A percentile compares a stretch with the other conserved stretches of the same genome.
Evolutionary conservation across 176 grass and related monocot genomes (phyloP).

Genomic region (Dendrocalamus sinicus): DNA sequence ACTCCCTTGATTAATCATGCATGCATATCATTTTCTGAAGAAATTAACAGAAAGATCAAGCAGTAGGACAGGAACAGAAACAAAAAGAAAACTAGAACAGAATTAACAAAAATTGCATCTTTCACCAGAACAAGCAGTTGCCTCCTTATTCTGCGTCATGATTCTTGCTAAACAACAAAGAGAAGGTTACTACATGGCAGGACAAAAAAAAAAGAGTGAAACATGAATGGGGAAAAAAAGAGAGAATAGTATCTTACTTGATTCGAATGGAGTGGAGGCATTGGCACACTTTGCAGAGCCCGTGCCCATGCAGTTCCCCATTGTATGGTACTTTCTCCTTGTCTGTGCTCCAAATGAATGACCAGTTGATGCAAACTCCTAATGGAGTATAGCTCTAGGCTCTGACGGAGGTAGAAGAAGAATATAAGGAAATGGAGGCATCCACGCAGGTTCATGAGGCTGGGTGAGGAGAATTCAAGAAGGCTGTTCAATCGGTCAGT

Average conservation of each 20-base stretch:
- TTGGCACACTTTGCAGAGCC: conserved; percentile 59
- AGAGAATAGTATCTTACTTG: conserved; percentile 45
- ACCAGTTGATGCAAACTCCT: not conserved
- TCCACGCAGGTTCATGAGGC: not conserved
- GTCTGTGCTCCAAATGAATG: not conserved
- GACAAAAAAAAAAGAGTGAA: conserved; percentile 6
- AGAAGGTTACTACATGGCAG: not conserved
- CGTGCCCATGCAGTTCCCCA: conserved; percentile 63
- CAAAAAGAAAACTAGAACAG: not conserved
- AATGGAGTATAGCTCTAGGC: not conserved
- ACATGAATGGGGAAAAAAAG: not conserved
- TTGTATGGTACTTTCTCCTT: not conserved
- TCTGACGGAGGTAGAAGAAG: not conserved
- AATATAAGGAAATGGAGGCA: conserved; percentile 28
- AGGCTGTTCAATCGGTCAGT: not conserved
- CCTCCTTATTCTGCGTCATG: too few species aligned
- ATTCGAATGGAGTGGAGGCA: conserved; percentile 59
- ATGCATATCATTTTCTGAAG: not conserved
- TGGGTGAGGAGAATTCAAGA: not conserved
- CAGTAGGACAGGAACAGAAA: not conserved
- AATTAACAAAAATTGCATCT: not conserved
- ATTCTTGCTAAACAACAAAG: not conserved
- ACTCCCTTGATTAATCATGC: not conserved
- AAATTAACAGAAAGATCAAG: not conserved
- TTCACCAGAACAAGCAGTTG: not conserved